Evolutionary conservation across 2,329 filamentous ascomycete genomes (phyloP), one percentile per base, ranked within the genome.

Genomic region (Claviceps spartinae): DNA sequence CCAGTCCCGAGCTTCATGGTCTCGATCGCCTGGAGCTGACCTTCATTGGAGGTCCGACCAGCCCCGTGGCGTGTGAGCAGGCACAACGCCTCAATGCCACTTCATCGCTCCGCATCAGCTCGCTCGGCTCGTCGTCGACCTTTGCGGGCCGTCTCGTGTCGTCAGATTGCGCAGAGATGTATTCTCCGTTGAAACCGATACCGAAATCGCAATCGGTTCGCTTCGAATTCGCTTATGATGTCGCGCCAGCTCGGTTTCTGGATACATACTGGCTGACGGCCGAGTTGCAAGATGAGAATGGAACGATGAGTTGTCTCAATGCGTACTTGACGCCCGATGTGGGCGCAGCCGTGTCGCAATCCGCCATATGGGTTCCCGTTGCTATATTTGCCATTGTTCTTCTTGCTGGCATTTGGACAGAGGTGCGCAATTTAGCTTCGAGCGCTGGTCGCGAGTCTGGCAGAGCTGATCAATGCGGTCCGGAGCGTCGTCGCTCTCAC

Each of bases 301-400:
- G n/a, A 9, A 24, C 38, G 18, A 5, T 34, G 8, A 24, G n/a
- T 22, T 50, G 48, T 26, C 9, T 50, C n/a, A 50, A 50, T 18
- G 48, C 48, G 11, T 50, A 44, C 30, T 9, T 50, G 20, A 50
- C 48, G 40, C 48, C 48, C 16, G 48, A 44, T 45, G 18, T 50
- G 2, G 48, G 48, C 22, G 5, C 7, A 11, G n/a, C 34, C 14
- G 48, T 38, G 40, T 50, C 48, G 48, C 48, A 43, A 14, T 38
- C 41, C 22, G 26, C 42, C 42, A 37, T 8, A 1, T 50, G 48
- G 48, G 18, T 5, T 4, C 48, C 48, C 8, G 48, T 38, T 11
- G 40, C 41, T 18, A n/a, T 50, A 16, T 45, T 50, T 7, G 14
- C 16, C 8, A 4, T 50, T 24, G 42, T 50, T 16, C 40, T 50